These are phyloP conservation scores for Posidonia australis DNA, from an alignment of 106 monocot genomes.

Conservation along the genomic window DNA sequence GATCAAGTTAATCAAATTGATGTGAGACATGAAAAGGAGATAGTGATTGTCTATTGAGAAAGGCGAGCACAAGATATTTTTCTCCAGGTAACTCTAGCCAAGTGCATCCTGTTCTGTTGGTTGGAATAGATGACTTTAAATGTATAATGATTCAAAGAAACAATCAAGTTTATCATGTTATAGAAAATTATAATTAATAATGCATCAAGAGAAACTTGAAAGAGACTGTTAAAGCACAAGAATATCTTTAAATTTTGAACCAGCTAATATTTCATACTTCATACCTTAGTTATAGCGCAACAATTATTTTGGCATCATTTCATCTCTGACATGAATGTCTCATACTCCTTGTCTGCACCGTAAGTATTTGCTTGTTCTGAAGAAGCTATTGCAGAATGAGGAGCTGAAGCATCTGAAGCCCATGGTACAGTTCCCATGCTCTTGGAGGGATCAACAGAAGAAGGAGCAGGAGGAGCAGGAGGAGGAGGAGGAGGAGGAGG, in stretches of 20 bases:
- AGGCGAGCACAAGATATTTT: too few species aligned
- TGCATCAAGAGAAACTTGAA: too few species aligned
- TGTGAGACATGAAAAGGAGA: not conserved
- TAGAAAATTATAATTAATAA: too few species aligned
- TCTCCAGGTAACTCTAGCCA: too few species aligned
- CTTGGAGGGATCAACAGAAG: conserved; percentile 14
- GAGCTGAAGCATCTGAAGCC: conserved; percentile 14
- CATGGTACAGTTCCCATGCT: conserved; percentile 27
- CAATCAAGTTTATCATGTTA: too few species aligned
- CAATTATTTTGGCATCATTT: conserved; percentile 30
- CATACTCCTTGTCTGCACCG: conserved; percentile 49
- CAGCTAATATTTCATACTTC: not conserved
- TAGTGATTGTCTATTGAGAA: too few species aligned
- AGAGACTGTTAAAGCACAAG: too few species aligned
- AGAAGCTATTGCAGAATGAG: conserved; percentile 21
- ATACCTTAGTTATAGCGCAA: not conserved
- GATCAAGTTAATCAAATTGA: not conserved
- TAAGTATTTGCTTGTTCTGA: conserved; percentile 19
- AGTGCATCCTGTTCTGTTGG: too few species aligned
- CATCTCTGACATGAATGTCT: conserved; percentile 73
- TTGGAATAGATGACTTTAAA: too few species aligned
- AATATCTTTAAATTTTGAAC: too few species aligned
- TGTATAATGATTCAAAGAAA: too few species aligned
- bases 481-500: conserved; percentile 20
- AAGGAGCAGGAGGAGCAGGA: too few species aligned